Base-by-base conservation (phyloP, 768 basidiomycete species). In the Pleurotus citrinopileatus region DNA sequence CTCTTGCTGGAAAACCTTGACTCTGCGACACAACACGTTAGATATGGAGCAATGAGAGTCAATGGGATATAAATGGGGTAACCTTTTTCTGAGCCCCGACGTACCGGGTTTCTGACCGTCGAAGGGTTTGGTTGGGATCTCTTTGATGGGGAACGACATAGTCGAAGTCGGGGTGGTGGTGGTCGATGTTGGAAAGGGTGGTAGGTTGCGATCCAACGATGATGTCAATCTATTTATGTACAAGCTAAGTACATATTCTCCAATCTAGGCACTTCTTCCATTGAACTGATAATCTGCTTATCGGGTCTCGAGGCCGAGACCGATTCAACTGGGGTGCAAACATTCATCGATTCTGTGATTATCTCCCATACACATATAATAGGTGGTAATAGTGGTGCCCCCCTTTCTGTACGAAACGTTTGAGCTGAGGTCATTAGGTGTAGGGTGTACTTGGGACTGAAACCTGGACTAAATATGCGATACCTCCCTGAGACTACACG, bases 1-100 rank as follows among this genome's bases (percentile, higher is more conserved):
- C 83, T 91, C 81, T 70, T 98, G 93, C 73, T 99, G 91, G 82
- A 99, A 99, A 62, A 98, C 84, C 75, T 96, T 98, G 70, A 98
- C 97, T 65, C 93, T 95, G 66, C 34, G 19, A 5, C 34, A 57
- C 55, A n/a, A 27, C 50, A 63, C 57, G 68, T 59, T 29, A 55
- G 61, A 52, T 61, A 59, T 59, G 55, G 60, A 47, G 36, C 10
- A 44, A 58, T 27, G 29, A 57, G 52, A 55, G 37, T n/a, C 57
- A 53, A 46, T 34, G 45, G 38, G 28, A 54, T 47, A 12, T 47
- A 42, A 59, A 50, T 54, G 48, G 1, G 46, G 75, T 65, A 59
- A 92, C 93, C 94, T 84, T 79, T 98, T 98, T 64, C 97, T 82
- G 43, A 98, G 84, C 60, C 97, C 97, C 59, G 97, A 98, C 9